phyloP scores from a whole-genome alignment of 371 early-diverging fungal species.

The Mortierella sp. region DNA sequence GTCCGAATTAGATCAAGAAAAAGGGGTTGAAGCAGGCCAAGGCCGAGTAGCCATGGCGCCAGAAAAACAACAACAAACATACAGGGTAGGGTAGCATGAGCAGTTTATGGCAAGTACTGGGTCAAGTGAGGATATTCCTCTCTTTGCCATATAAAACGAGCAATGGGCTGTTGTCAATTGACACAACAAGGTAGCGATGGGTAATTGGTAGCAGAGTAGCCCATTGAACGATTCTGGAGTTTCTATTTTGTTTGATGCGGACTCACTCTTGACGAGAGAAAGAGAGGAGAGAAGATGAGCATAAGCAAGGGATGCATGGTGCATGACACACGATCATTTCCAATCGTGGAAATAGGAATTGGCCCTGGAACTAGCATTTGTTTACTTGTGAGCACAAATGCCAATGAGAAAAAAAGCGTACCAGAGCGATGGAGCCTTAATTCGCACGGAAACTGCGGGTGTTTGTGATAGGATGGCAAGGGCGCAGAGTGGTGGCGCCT shows the following conservation, averaged over 20 bases:
- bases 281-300: neutral
- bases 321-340: too few species aligned
- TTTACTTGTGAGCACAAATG: too few species aligned
- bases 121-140: too few species aligned
- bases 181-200: neutral
- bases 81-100: too few species aligned
- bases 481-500: neutral
- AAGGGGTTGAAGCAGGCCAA: too few species aligned
- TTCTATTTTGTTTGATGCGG: neutral
- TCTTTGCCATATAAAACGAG: too few species aligned
- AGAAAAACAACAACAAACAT: neutral
- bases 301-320: neutral
- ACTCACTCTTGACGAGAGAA: neutral
- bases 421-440: neutral
- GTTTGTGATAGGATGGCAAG: neutral
- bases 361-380: neutral
- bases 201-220: neutral
- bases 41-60: neutral
- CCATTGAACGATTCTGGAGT: neutral
- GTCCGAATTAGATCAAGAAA: neutral
- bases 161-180: neutral
- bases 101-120: too few species aligned
- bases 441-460: neutral
- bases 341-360: neutral
- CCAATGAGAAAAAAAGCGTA: neutral